Evolutionary conservation across 2,329 filamentous ascomycete genomes (phyloP).

Genomic region (Xylaria sp.): DNA sequence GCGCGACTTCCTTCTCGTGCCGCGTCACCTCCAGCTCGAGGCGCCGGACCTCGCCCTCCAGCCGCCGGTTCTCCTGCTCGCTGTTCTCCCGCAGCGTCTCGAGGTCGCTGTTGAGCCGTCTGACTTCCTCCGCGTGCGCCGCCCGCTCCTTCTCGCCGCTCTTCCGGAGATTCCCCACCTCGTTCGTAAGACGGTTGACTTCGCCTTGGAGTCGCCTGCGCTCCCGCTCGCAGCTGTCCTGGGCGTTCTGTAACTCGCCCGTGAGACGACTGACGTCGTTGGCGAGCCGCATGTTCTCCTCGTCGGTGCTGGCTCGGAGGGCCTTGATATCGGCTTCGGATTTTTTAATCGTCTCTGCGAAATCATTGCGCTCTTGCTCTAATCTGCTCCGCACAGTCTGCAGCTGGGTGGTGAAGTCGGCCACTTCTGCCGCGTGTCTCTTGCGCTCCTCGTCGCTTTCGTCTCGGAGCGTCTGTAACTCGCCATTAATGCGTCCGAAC

Average conservation of each 20-base stretch:
- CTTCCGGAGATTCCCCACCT: not conserved
- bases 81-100: not conserved
- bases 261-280: not conserved
- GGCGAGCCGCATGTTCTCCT: not conserved
- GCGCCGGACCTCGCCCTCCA: not conserved
- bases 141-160: not conserved
- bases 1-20: not conserved
- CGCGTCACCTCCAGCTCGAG: too few species aligned
- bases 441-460: not conserved
- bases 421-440: not conserved
- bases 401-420: not conserved
- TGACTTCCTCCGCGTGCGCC: not conserved
- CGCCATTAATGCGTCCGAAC: not conserved
- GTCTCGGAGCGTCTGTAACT: not conserved
- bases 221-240: not conserved
- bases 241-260: not conserved
- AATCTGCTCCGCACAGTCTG: not conserved
- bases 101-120: not conserved
- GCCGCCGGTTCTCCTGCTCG: not conserved
- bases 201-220: not conserved
- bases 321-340: not conserved
- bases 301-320: not conserved
- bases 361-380: not conserved
- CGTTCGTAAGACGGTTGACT: not conserved
- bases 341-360: too few species aligned